A percentile compares a stretch with the other conserved stretches of the same genome.
Evolutionary conservation across 78 protist species (phyloP).

Genomic region (Creolimax fragrantissima): DNA sequence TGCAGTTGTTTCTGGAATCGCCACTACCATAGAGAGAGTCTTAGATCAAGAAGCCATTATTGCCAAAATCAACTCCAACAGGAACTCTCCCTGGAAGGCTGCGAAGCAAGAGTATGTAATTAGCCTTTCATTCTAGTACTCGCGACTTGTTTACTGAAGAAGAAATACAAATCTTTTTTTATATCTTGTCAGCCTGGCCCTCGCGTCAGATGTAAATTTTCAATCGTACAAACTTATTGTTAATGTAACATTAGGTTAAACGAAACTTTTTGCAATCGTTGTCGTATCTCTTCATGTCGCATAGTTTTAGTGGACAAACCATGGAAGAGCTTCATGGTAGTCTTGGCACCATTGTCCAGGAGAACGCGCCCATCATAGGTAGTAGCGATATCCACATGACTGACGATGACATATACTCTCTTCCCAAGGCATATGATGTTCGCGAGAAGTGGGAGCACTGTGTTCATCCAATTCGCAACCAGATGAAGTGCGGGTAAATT

Average conservation of each 20-base stretch:
- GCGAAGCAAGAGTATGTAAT: not conserved
- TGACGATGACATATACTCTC: not conserved
- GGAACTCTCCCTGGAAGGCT: not conserved
- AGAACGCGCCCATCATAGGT: not conserved
- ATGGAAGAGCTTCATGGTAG: not conserved
- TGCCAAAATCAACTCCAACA: not conserved
- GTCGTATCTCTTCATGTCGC: too few relatives aligned
- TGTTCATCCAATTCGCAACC: slow-evolving; percentile 8
- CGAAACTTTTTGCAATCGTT: too few relatives aligned
- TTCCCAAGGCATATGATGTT: not conserved
- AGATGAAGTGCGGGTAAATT: slow-evolving; percentile 37
- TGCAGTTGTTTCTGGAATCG: not conserved
- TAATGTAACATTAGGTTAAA: too few relatives aligned
- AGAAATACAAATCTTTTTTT: too few relatives aligned
- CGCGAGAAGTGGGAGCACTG: slow-evolving; percentile 2
- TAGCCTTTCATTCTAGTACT: too few relatives aligned
- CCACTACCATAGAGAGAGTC: not conserved
- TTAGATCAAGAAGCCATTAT: not conserved
- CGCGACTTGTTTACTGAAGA: too few relatives aligned
- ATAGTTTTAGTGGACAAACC: not conserved
- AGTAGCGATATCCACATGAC: not conserved
- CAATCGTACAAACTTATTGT: too few relatives aligned
- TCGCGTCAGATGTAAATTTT: too few relatives aligned
- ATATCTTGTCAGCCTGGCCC: too few relatives aligned
- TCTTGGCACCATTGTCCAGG: not conserved